Conservation (phyloP, 2,329 filamentous ascomycete genomes). For the Fusarium sterilihyphosum region DNA sequence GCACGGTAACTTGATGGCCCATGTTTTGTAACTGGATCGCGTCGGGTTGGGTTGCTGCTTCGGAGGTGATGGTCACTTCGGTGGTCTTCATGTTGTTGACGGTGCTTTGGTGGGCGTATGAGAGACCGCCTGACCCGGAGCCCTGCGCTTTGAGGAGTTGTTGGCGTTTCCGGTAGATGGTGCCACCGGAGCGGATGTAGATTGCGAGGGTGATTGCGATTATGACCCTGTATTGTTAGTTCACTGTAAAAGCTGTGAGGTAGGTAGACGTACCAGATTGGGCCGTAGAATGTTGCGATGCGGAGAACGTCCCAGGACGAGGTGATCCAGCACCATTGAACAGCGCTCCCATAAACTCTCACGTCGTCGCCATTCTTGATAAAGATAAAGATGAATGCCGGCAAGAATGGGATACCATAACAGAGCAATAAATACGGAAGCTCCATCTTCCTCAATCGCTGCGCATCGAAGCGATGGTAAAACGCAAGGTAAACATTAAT, state of each 20-base stretch:
- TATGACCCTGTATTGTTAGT: neutral
- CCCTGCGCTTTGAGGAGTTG: neutral
- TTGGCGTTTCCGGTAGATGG: conserved; percentile 7
- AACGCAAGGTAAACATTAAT: conserved; percentile 14
- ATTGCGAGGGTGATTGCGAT: neutral
- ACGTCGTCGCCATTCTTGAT: neutral
- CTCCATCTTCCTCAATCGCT: neutral
- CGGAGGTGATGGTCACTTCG: neutral
- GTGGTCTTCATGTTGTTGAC: neutral
- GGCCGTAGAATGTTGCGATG: conserved; percentile 3
- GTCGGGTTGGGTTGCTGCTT: neutral
- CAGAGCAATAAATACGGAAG: neutral
- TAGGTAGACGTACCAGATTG: neutral
- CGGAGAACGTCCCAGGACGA: neutral
- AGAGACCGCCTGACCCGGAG: neutral
- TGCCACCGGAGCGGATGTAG: neutral
- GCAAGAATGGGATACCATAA: neutral
- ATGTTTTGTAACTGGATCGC: neutral
- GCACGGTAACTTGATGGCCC: neutral
- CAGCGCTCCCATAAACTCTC: neutral
- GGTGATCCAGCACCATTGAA: conserved; percentile 11
- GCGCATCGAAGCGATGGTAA: conserved; percentile 1
- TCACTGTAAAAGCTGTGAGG: fast-evolving
- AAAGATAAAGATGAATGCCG: neutral
- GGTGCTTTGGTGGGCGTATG: neutral